Evolutionary conservation across 495 filamentous ascomycete species (phyloP), one percentile per base, ranked within the genome.

Genomic region (Talaromyces wortmannii): DNA sequence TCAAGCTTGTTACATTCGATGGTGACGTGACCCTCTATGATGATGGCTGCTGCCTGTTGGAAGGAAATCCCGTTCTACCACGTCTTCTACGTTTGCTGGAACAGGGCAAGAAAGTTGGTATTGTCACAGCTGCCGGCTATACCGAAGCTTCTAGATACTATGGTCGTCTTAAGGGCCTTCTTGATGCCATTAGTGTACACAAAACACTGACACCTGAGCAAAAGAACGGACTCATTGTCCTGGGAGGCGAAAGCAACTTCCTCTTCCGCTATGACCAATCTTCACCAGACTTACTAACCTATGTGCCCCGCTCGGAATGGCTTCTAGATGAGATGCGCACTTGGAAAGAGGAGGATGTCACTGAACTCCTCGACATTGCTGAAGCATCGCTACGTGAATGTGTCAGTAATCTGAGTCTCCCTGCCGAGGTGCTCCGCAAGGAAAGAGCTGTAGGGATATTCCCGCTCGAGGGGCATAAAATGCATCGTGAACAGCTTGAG

Each of bases 21-120:
- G 95, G 95, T 65, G 95, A 98, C 63, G 91, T 98, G 11, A 98
- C 95, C 6, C 82, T 98, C 40, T 97, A 97, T 67, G 91, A 96
- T 58, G 92, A 98, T 63, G 95, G 92, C 10, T 75, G 90, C 60
- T 89, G 82, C 57, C 77, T 98, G 44, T 83, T 80, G 33, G 65
- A 80, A 2, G 75, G 79, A 16, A 95, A 86, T 68, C 86, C 89
- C 0, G 86, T 95, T 11, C 90, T 97, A 53, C 67, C 84, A 0
- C 83, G 89, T 6, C 83, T 98, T 43, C 67, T 96, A 12, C 75
- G 77, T n/a, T 73, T 90, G 3, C 72, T 90, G 32, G 57, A 57
- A 7, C 74, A 72, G 46, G 81, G 76, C 4, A 84, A 87, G 57
- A 86, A 87, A 58, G 83, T 98, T 55, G 95, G 91, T 44, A 97